phyloP scores from a whole-genome alignment of 495 filamentous ascomycete genomes.

The Penicillium crystallinum region DNA sequence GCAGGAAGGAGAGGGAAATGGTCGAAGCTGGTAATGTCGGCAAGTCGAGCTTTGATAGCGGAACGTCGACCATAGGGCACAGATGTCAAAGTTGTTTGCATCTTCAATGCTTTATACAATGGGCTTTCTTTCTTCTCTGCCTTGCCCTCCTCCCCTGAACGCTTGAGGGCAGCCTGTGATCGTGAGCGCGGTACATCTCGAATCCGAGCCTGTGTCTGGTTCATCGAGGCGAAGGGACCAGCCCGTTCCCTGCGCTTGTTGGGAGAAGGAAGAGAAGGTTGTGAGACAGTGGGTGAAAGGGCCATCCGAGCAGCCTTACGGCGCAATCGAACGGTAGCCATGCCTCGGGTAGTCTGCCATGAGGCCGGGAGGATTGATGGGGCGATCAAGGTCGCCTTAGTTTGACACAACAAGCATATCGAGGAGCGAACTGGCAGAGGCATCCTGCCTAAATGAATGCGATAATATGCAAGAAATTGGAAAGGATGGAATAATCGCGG shows the following conservation, averaged over 20 bases:
- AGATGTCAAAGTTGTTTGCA: slow-evolving; percentile 73
- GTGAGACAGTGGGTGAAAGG: slow-evolving; percentile 68
- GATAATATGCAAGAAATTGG: neutral
- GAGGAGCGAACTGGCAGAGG: slow-evolving; percentile 29
- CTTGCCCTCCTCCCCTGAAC: slow-evolving; percentile 30
- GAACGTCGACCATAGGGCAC: slow-evolving; percentile 68
- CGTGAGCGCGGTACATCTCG: slow-evolving; percentile 32
- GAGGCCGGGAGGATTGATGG: slow-evolving; percentile 13
- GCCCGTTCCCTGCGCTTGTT: slow-evolving; percentile 40
- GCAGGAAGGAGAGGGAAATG: slow-evolving; percentile 68
- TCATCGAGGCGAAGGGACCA: slow-evolving; percentile 76
- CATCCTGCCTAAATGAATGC: slow-evolving; percentile 25
- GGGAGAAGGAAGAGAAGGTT: slow-evolving; percentile 39
- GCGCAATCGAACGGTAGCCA: slow-evolving; percentile 36
- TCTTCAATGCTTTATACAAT: slow-evolving; percentile 82
- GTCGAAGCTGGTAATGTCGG: slow-evolving; percentile 68
- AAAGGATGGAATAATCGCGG: neutral
- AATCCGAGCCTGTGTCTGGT: slow-evolving; percentile 64
- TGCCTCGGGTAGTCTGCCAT: slow-evolving; percentile 36
- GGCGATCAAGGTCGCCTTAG: slow-evolving; percentile 19
- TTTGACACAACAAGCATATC: slow-evolving; percentile 40
- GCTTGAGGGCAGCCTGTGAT: slow-evolving; percentile 37
- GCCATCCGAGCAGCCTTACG: slow-evolving; percentile 66
- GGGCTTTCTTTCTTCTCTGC: slow-evolving; percentile 41
- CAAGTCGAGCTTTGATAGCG: slow-evolving; percentile 63